These are phyloP conservation scores for Ophiostoma himal-ulmi DNA, from an alignment of 2,329 filamentous ascomycete species.

Conservation along the genomic window DNA sequence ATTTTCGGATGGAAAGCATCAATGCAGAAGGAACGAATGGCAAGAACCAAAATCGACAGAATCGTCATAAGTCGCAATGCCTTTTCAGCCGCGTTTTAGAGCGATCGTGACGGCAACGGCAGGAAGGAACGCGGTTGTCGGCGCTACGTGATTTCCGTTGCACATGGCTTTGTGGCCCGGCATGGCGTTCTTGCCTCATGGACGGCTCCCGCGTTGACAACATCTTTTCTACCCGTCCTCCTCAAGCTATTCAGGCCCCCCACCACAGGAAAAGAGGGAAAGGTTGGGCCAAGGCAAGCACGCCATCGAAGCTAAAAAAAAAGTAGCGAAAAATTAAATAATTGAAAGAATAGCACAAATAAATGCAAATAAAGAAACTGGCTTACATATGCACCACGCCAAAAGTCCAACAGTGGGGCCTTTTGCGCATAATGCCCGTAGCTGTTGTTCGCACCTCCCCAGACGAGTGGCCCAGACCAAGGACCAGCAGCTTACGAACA, in stretches of 20 bases:
- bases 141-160: slow-evolving; percentile 12
- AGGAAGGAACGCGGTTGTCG: slow-evolving; percentile 11
- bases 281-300: slow-evolving; percentile 22
- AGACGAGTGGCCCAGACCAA: background rate
- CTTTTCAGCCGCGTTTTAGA: background rate
- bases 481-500: background rate
- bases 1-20: background rate
- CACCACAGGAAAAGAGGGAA: background rate
- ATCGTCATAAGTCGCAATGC: slow-evolving; percentile 14
- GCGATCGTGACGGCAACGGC: background rate
- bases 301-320: slow-evolving; percentile 28
- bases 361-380: background rate
- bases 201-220: slow-evolving; percentile 15
- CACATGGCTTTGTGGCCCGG: background rate
- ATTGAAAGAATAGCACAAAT: background rate
- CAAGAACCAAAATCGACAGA: background rate
- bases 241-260: background rate
- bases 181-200: slow-evolving; percentile 6
- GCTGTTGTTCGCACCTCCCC: background rate
- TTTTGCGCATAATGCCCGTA: background rate
- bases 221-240: background rate
- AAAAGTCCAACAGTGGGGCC: background rate
- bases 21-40: background rate
- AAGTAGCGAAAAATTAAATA: slow-evolving; percentile 14
- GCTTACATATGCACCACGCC: slow-evolving; percentile 4